phyloP scores from a whole-genome alignment of 2,329 filamentous ascomycete species.

The Amylocarpus encephaloides region DNA sequence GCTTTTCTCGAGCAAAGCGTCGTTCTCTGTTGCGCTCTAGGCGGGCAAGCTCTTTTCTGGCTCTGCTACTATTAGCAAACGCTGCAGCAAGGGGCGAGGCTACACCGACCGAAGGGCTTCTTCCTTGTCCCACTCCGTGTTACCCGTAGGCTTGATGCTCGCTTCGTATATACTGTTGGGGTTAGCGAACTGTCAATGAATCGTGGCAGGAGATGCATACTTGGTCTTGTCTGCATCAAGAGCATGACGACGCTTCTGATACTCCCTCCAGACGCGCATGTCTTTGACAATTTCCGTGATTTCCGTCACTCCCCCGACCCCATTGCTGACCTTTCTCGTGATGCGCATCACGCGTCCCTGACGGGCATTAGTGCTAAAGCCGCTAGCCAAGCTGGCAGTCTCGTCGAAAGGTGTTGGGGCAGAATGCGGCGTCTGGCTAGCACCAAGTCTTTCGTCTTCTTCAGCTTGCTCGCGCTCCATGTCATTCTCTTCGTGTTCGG shows the following conservation, averaged over 20 bases:
- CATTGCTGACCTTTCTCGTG: conserved; percentile 57
- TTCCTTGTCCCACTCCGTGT: conserved; percentile 59
- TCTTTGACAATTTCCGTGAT: conserved; percentile 63
- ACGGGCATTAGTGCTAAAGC: conserved; percentile 61
- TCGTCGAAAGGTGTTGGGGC: conserved; percentile 68
- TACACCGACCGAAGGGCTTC: conserved; percentile 48
- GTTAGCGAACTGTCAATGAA: background rate
- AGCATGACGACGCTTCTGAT: conserved; percentile 63
- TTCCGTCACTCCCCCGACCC: conserved; percentile 56
- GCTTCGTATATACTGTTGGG: conserved; percentile 46
- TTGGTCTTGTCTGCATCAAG: conserved; percentile 48
- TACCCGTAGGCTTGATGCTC: conserved; percentile 52
- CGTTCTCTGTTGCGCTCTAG: conserved; percentile 89
- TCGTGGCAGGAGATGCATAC: conserved; percentile 39
- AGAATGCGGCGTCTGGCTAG: conserved; percentile 57
- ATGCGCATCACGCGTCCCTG: conserved; percentile 66
- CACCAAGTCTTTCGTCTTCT: conserved; percentile 49
- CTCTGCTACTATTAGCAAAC: conserved; percentile 36
- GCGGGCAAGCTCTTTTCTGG: conserved; percentile 71
- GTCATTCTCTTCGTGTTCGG: conserved; percentile 60
- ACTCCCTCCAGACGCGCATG: conserved; percentile 80
- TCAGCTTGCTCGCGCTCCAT: conserved; percentile 22
- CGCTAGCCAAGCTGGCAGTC: conserved; percentile 67
- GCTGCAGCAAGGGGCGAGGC: background rate
- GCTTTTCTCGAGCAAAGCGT: conserved; percentile 81